A percentile compares a stretch with the other conserved stretches of the same genome.
phyloP scores from a whole-genome alignment of 768 basidiomycete genomes.

The Podaxis rugospora region DNA sequence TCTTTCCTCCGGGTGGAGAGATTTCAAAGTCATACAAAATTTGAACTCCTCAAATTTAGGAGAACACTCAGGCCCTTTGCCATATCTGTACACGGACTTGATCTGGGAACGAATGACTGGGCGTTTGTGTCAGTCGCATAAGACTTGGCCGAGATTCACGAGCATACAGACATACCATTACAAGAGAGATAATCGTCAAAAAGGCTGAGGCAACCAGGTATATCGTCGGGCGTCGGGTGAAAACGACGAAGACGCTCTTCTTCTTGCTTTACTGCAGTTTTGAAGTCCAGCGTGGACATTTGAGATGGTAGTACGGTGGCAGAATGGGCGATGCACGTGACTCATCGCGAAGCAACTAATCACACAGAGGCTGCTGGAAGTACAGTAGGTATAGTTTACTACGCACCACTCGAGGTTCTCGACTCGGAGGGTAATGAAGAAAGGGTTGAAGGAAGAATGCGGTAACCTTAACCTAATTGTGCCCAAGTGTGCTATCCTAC shows the following conservation, averaged over 20 bases:
- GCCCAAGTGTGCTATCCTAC: no score
- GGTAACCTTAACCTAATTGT: no score
- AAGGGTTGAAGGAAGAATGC: no score
- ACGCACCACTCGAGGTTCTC: no score
- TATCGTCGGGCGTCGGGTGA: conserved; percentile 73
- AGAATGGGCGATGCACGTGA: neutral
- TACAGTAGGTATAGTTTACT: no score
- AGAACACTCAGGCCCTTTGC: conserved; percentile 65
- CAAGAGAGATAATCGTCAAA: conserved; percentile 73
- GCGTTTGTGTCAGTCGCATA: neutral
- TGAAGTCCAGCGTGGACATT: conserved; percentile 44
- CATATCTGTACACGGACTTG: conserved; percentile 84
- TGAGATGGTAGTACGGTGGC: neutral
- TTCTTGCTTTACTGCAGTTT: conserved; percentile 62
- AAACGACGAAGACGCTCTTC: conserved; percentile 56
- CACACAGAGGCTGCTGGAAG: no score
- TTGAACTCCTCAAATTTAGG: conserved; percentile 90
- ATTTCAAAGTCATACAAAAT: conserved; percentile 85
- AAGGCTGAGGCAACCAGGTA: conserved; percentile 76
- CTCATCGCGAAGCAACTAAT: neutral
- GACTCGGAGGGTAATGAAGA: no score
- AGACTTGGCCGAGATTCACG: conserved; percentile 1
- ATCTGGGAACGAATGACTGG: conserved; percentile 77
- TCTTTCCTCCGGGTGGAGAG: conserved; percentile 69
- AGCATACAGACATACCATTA: conserved; percentile 40